Conservation (phyloP, 306 rosid genomes). For the Macrotyloma uniflorum region DNA sequence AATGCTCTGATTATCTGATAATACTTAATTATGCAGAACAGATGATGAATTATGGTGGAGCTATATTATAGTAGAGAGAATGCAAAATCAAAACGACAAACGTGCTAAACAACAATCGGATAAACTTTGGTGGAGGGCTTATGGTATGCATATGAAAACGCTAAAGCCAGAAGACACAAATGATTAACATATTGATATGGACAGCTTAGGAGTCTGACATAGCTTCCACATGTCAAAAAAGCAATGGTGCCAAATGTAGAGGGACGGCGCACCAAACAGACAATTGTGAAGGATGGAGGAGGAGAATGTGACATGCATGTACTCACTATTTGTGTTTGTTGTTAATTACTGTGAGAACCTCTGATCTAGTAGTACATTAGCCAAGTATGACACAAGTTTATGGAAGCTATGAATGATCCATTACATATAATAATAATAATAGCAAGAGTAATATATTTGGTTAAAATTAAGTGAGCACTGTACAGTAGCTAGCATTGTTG, state of each 20-base stretch:
- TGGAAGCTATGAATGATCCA: neutral
- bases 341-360: neutral
- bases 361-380: neutral
- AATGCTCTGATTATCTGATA: neutral
- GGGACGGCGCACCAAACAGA: constrained; percentile 79
- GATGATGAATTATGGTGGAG: constrained; percentile 17
- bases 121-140: constrained; percentile 40
- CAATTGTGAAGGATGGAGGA: constrained; percentile 26
- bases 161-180: constrained; percentile 41
- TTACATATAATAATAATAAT: neutral
- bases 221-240: constrained; percentile 52
- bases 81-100: neutral
- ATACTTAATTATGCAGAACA: neutral
- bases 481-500: constrained; percentile 16
- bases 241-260: constrained; percentile 57
- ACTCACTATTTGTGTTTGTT: neutral
- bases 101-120: neutral
- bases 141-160: constrained; percentile 40
- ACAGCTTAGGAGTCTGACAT: constrained; percentile 56
- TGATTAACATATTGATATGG: constrained; percentile 55
- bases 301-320: constrained; percentile 38
- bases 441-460: neutral
- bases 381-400: constrained; percentile 4
- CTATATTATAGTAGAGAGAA: neutral
- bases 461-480: neutral